phyloP scores from a whole-genome alignment of 768 basidiomycete species.

The Coprinopsis cinerea region DNA sequence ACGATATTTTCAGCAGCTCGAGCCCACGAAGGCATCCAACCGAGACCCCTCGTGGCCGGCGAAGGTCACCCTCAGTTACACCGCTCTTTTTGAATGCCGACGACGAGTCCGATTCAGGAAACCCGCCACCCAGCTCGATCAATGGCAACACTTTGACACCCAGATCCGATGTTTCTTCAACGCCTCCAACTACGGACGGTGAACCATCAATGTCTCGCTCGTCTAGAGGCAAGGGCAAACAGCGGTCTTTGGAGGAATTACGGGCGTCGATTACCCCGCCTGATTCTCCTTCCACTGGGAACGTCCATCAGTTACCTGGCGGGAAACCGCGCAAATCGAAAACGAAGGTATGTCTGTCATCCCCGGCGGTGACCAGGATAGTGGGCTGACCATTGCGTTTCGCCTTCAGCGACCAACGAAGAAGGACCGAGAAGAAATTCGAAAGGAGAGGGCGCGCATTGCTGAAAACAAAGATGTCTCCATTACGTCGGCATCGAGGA shows the following conservation, averaged over 20 bases:
- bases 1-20: no score
- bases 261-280: background rate
- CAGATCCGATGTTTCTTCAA: constrained; percentile 33
- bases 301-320: background rate
- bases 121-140: background rate
- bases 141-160: constrained; percentile 21
- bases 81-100: no score
- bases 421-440: constrained; percentile 46
- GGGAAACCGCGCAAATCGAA: constrained; percentile 1
- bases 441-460: constrained; percentile 42
- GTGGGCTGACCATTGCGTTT: no score
- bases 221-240: constrained; percentile 18
- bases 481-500: constrained; percentile 18
- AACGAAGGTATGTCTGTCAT: constrained; percentile 3
- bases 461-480: constrained; percentile 40
- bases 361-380: no score
- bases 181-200: constrained; percentile 57
- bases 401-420: constrained; percentile 46
- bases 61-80: no score
- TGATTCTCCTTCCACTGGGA: background rate
- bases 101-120: background rate
- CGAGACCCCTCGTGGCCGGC: no score
- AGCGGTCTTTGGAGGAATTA: background rate
- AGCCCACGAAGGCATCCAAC: no score
- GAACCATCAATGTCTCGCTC: constrained; percentile 28